Base-by-base conservation (phyloP, 2,329 filamentous ascomycete species). In the Pseudogymnoascus sp. region DNA sequence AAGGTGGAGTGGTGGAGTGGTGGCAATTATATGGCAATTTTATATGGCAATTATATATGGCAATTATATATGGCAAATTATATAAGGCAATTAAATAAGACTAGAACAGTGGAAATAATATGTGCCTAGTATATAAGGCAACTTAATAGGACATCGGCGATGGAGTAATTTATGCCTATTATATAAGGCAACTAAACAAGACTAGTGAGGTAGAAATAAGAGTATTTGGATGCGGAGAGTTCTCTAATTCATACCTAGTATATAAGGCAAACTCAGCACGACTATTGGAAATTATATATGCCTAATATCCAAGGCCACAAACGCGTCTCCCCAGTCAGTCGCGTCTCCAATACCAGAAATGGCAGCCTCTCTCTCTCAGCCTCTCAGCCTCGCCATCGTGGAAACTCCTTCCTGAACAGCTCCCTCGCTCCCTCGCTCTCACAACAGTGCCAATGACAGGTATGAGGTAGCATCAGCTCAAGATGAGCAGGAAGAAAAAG, bases 401-500 rank as follows among this genome's bases (percentile, higher is more conserved):
- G 46, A 31, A 53, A 53, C 46, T 31, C 46, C 26, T 31, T 31
- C 46, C 46, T 11, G 26, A 53, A 16, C 26, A 53, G 12, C 41
- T 41, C 16, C 16, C 16, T 41, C 16, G 41, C 22, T 26, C 41
- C 26, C 26, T 31, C n/a, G 38, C 38, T 40, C 38, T 7, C 24
- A 53, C 24, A 31, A 7, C 4, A 31, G n/a, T n/a, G n/a, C 2
- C 46, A 16, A 53, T 53, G 26, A 53, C 31, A 63, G 43, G 8
- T 59, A 53, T 33, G 24, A 31, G 22, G 46, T 31, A 62, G 53
- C 24, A 33, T 31, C 64, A 50, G 41, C 61, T 60, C 24, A 35
- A 60, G 53, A 63, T 63, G 61, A 61, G 53, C 61, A 16, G 60
- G 38, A 60, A 66, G 60, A 33, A 66, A 41, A 56, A 61, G 37